Conservation (phyloP, 2,329 filamentous ascomycete genomes). For the Botrytis porri region DNA sequence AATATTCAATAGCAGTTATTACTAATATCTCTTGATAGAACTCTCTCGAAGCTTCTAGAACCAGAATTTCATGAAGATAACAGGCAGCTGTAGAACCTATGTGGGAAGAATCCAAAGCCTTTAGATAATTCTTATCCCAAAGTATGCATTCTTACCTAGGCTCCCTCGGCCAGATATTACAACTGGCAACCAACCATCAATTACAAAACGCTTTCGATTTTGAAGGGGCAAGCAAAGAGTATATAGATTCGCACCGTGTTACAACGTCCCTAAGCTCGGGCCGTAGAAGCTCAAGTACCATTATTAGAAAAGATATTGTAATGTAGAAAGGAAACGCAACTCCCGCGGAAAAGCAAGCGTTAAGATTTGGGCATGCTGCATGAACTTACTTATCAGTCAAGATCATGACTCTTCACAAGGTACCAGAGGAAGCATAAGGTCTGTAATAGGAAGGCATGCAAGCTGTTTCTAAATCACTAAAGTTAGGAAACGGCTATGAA, state of each 20-base stretch:
- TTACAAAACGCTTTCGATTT: background rate
- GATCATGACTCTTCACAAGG: background rate
- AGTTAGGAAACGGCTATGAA: background rate
- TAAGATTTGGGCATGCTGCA: background rate
- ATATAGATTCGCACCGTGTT: too few species aligned
- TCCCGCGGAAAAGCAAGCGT: background rate
- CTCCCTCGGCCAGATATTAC: rapidly evolving
- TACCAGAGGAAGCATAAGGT: background rate
- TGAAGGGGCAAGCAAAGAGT: background rate
- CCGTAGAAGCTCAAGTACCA: background rate
- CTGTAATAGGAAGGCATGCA: background rate
- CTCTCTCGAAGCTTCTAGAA: background rate
- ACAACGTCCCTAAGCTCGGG: background rate
- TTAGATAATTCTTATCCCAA: background rate
- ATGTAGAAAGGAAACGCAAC: background rate
- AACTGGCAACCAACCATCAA: background rate
- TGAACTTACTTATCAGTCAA: background rate
- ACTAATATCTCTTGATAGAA: background rate
- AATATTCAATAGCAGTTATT: background rate
- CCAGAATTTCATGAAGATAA: background rate
- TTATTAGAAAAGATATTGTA: background rate
- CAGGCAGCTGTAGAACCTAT: rapidly evolving
- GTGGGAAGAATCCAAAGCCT: background rate
- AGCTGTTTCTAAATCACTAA: background rate
- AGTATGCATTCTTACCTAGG: background rate